phyloP scores from a whole-genome alignment of 2,329 filamentous ascomycete genomes.

The Monosporascus sp. region DNA sequence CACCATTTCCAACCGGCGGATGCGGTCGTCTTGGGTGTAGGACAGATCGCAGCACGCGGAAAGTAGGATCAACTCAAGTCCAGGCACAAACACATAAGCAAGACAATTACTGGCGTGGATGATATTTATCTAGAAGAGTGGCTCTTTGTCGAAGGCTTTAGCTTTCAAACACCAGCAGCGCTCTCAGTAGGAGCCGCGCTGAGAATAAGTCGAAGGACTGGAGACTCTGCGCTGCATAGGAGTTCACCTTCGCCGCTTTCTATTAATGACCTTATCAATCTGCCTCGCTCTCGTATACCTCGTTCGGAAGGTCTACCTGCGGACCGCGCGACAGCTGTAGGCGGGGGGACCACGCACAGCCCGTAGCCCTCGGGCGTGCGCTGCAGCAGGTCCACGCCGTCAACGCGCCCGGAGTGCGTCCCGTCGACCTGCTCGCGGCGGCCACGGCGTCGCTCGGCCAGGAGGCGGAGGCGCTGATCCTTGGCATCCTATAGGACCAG shows the following conservation, averaged over 20 bases:
- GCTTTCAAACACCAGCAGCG: constrained; percentile 5
- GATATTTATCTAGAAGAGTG: background rate
- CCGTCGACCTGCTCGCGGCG: constrained; percentile 29
- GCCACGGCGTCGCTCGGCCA: constrained; percentile 28
- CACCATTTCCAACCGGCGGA: constrained; percentile 35
- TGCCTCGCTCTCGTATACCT: constrained; percentile 36
- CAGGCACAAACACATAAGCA: constrained; percentile 26
- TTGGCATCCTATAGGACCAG: constrained; percentile 27
- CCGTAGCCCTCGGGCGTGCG: constrained; percentile 27
- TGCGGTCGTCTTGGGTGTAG: constrained; percentile 33
- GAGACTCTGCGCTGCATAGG: constrained; percentile 33
- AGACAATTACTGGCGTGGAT: constrained; percentile 21
- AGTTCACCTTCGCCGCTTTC: constrained; percentile 19
- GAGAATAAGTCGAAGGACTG: constrained; percentile 22
- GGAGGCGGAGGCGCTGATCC: constrained; percentile 26
- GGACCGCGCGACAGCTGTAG: constrained; percentile 52
- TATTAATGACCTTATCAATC: constrained; percentile 41
- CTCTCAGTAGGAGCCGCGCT: constrained; percentile 5
- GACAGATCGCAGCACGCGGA: constrained; percentile 33
- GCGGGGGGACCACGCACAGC: constrained; percentile 29
- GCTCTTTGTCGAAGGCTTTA: too few relatives aligned
- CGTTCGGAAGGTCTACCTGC: constrained; percentile 47
- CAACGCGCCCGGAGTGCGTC: constrained; percentile 11
- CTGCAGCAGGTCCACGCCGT: constrained; percentile 17
- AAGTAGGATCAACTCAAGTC: constrained; percentile 30